Evolutionary conservation across 1,284 basidiomycete species (phyloP).

Genomic region (Ceraceosorus bombacis): DNA sequence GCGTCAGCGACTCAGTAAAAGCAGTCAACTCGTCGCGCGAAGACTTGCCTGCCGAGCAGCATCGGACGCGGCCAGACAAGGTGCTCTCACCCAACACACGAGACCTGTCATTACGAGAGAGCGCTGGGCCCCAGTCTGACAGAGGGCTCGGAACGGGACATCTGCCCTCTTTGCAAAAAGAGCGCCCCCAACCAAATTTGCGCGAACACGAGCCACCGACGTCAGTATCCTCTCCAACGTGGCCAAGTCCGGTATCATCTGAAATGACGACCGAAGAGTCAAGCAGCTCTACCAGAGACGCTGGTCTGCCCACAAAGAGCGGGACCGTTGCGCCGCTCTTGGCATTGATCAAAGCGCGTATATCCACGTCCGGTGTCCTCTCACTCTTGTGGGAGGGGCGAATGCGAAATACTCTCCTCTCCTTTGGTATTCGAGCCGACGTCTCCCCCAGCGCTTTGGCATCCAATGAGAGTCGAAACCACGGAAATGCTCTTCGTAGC

Average conservation of each 20-base stretch:
- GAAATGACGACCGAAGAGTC: not conserved
- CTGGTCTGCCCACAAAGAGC: too few species aligned
- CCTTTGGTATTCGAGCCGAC: constrained; percentile 78
- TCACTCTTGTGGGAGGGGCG: constrained; percentile 89
- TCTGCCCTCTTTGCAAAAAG: not conserved
- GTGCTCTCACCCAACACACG: not conserved
- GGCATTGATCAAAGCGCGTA: constrained; percentile 79
- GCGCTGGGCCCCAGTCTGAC: too few species aligned
- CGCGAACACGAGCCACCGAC: not conserved
- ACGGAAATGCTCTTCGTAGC: too few species aligned
- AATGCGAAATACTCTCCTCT: constrained; percentile 78
- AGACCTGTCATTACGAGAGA: too few species aligned
- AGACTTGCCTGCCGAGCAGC: not conserved
- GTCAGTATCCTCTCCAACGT: not conserved
- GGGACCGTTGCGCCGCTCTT: not conserved
- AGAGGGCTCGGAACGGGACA: not conserved
- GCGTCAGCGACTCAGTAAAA: not conserved
- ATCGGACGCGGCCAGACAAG: constrained; percentile 13
- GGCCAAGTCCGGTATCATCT: not conserved
- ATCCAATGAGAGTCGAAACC: too few species aligned
- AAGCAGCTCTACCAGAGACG: too few species aligned
- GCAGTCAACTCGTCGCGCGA: constrained; percentile 3
- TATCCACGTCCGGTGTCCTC: constrained; percentile 66
- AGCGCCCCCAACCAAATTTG: not conserved
- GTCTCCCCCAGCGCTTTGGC: constrained; percentile 54